phyloP scores from a whole-genome alignment of 208 protist species.

The Leishmania tropica region DNA sequence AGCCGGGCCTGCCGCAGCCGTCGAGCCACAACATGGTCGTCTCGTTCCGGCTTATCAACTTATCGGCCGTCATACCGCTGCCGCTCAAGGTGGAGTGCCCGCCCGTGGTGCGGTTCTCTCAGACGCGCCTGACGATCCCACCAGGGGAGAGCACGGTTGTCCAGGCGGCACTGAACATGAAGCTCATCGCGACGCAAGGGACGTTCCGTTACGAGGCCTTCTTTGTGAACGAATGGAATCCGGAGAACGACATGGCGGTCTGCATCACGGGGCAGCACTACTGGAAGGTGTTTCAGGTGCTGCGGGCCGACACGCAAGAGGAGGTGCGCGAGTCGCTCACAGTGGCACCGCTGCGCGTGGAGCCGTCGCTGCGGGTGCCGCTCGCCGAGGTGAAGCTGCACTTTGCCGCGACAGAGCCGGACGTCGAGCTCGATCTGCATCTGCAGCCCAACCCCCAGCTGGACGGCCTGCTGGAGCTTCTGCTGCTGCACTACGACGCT shows the following conservation, averaged over 20 bases:
- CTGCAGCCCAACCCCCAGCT: slow-evolving; percentile 66
- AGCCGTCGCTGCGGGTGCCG: slow-evolving; percentile 40
- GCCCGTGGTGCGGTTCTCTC: slow-evolving; percentile 67
- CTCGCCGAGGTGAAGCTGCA: slow-evolving; percentile 71
- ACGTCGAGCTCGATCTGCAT: slow-evolving; percentile 49
- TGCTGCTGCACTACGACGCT: slow-evolving; percentile 79
- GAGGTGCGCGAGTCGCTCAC: slow-evolving; percentile 59
- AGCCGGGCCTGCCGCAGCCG: slow-evolving; percentile 12
- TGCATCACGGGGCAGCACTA: slow-evolving; percentile 82
- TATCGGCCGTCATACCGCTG: slow-evolving; percentile 72
- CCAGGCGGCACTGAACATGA: slow-evolving; percentile 60
- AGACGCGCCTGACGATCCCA: slow-evolving; percentile 59
- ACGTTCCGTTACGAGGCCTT: slow-evolving; percentile 77
- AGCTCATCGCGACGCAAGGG: slow-evolving; percentile 72
- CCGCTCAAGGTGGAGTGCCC: slow-evolving; percentile 76
- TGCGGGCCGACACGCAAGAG: slow-evolving; percentile 44
- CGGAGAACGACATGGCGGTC: slow-evolving; percentile 88
- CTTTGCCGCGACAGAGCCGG: slow-evolving; percentile 65
- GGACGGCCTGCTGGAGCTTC: slow-evolving; percentile 72
- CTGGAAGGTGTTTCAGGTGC: slow-evolving; percentile 81
- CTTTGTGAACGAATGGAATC: slow-evolving; percentile 87
- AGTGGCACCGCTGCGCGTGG: slow-evolving; percentile 58
- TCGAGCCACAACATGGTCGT: slow-evolving; percentile 22
- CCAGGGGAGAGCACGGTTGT: slow-evolving; percentile 55
- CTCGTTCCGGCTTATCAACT: slow-evolving; percentile 53